These are phyloP conservation scores for Agrostemma githago DNA, from an alignment of 148 eudicot genomes.

Conservation along the genomic window DNA sequence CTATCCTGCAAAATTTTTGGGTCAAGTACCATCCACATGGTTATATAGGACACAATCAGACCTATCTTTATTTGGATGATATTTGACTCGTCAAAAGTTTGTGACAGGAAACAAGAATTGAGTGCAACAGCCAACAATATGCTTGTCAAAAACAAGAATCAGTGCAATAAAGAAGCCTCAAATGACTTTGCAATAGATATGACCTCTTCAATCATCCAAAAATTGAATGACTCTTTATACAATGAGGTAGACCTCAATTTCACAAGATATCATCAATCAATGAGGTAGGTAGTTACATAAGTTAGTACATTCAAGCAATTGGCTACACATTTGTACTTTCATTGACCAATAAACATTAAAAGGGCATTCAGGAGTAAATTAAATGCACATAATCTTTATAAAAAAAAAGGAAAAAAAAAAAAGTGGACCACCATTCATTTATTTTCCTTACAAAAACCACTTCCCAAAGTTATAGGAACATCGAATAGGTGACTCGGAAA, in stretches of 20 bases:
- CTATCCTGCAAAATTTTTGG: no score
- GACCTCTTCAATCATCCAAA: background rate
- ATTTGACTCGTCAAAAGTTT: no score
- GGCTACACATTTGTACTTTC: constrained; percentile 2
- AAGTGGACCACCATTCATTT: constrained; percentile 8
- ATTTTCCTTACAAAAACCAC: background rate
- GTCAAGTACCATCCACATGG: no score
- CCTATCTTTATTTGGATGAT: no score
- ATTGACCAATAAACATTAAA: constrained; percentile 12
- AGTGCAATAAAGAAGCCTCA: background rate
- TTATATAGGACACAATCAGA: no score
- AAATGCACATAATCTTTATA: constrained; percentile 3
- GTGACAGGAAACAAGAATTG: no score
- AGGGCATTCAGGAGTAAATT: background rate
- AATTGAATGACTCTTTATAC: background rate
- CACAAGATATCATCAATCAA: background rate
- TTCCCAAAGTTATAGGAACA: background rate
- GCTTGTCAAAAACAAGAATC: no score
- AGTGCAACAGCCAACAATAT: no score
- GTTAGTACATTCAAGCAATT: background rate
- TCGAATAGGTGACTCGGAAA: background rate
- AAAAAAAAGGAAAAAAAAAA: background rate
- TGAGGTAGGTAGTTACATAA: background rate
- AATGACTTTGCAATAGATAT: background rate
- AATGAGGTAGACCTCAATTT: background rate